A percentile compares a stretch with the other conserved stretches of the same genome.
These are phyloP conservation scores for Allomyces macrogynus DNA, from an alignment of 192 early-diverging fungal genomes.

Conservation along the genomic window DNA sequence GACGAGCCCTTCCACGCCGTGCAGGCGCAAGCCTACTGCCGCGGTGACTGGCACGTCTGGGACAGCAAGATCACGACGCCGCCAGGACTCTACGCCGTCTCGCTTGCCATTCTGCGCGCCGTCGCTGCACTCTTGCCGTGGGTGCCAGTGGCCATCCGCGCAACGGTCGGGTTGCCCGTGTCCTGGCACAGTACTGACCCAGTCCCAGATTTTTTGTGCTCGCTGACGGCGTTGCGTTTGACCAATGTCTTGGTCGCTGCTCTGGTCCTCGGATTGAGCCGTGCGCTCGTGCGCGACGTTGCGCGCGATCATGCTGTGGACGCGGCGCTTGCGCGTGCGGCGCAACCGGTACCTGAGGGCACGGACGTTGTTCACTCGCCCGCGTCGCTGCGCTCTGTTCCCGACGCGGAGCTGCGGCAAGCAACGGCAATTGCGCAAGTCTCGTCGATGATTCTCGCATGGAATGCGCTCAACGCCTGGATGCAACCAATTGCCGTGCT, in stretches of 20 bases:
- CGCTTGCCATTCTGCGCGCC: neutral
- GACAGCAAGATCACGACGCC: constrained; percentile 96
- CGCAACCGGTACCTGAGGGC: neutral
- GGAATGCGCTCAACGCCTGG: neutral
- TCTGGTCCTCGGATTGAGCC: neutral
- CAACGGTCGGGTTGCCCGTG: too few relatives aligned
- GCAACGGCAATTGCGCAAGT: too few relatives aligned
- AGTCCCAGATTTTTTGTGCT: neutral
- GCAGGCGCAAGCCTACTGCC: constrained; percentile 74
- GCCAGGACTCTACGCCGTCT: constrained; percentile 61
- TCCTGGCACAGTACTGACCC: too few relatives aligned
- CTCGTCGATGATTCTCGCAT: neutral
- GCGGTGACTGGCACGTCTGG: constrained; percentile 45
- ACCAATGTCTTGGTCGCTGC: neutral
- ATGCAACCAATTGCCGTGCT: neutral
- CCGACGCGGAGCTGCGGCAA: too few relatives aligned
- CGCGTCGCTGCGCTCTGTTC: too few relatives aligned
- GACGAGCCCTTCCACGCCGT: constrained; percentile 89
- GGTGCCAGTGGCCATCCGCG: too few relatives aligned
- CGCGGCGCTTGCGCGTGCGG: neutral
- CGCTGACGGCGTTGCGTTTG: neutral
- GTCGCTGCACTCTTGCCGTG: neutral
- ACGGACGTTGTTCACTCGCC: too few relatives aligned
- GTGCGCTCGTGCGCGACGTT: neutral
- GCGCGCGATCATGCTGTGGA: neutral